A percentile compares a stretch with the other conserved stretches of the same genome.
Evolutionary conservation across 108 stramenopile genomes (phyloP).

Genomic region (Ochromonas danica): DNA sequence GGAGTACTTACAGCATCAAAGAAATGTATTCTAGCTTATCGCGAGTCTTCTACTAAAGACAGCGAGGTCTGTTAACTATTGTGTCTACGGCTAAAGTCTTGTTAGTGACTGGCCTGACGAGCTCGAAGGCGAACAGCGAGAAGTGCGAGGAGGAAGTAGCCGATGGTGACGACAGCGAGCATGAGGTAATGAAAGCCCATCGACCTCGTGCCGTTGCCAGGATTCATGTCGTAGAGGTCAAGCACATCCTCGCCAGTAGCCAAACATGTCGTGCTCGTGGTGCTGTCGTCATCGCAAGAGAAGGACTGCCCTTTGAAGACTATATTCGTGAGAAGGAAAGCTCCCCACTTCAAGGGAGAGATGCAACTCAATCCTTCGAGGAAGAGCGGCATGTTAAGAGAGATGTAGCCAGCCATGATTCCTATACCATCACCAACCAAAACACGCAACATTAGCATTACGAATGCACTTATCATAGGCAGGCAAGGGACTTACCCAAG

Average conservation of each 20-base stretch:
- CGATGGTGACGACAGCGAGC: neutral
- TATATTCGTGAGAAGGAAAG: neutral
- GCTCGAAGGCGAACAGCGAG: neutral
- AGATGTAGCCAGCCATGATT: slow-evolving; percentile 10
- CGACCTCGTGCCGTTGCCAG: too few relatives aligned
- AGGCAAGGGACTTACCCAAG: too few relatives aligned
- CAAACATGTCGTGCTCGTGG: neutral
- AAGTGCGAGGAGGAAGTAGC: neutral
- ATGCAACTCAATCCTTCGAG: neutral
- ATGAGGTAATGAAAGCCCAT: neutral
- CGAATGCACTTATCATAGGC: too few relatives aligned
- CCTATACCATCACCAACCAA: too few relatives aligned
- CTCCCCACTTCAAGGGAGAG: slow-evolving; percentile 11
- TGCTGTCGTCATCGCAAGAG: neutral
- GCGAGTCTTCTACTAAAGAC: too few relatives aligned
- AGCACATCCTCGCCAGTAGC: slow-evolving; percentile 18
- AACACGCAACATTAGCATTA: too few relatives aligned
- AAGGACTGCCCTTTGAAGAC: slow-evolving; percentile 11
- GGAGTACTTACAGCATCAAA: too few relatives aligned
- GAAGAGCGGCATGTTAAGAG: neutral
- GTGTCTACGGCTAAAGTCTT: too few relatives aligned
- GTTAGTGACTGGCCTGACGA: neutral
- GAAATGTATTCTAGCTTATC: too few relatives aligned
- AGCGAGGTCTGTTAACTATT: too few relatives aligned
- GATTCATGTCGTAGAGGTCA: neutral